phyloP scores from a whole-genome alignment of 441 rosid genomes.

The Flueggea neowawraea region DNA sequence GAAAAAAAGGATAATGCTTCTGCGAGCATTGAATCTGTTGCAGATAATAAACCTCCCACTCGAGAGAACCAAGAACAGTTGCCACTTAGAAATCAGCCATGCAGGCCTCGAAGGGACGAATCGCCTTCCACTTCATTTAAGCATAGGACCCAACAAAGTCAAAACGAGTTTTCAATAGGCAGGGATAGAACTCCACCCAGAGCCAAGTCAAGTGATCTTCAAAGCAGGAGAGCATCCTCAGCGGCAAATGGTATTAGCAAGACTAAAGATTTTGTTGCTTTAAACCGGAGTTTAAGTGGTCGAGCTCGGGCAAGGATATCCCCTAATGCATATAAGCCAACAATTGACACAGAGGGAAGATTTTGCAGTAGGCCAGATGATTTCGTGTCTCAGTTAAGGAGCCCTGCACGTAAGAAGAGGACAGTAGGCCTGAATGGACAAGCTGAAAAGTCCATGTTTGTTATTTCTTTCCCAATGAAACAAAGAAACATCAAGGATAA shows the following conservation, averaged over 20 bases:
- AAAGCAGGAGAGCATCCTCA: constrained; percentile 36
- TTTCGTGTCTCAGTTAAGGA: constrained; percentile 34
- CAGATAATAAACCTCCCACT: constrained; percentile 23
- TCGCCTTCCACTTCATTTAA: constrained; percentile 13
- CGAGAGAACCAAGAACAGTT: constrained; percentile 8
- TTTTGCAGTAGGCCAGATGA: constrained; percentile 36
- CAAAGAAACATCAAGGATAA: constrained; percentile 23
- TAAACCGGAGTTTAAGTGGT: constrained; percentile 50
- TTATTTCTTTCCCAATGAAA: constrained; percentile 25
- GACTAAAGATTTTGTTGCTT: constrained; percentile 54
- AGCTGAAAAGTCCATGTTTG: constrained; percentile 31
- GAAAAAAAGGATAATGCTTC: constrained; percentile 17
- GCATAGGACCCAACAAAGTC: constrained; percentile 25
- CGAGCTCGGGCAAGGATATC: constrained; percentile 33
- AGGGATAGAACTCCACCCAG: constrained; percentile 31
- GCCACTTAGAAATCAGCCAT: constrained; percentile 24
- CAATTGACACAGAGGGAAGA: constrained; percentile 28
- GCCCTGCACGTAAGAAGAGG: constrained; percentile 55
- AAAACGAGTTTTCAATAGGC: constrained; percentile 23
- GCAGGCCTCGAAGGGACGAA: constrained; percentile 42
- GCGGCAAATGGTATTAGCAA: constrained; percentile 32
- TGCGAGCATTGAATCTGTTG: constrained; percentile 9
- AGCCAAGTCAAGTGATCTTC: constrained; percentile 31
- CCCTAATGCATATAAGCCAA: constrained; percentile 28
- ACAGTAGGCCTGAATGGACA: constrained; percentile 34